Evolutionary conservation across 352 stramenopile genomes (phyloP).

Genomic region (Globisporangium uncinulatum): DNA sequence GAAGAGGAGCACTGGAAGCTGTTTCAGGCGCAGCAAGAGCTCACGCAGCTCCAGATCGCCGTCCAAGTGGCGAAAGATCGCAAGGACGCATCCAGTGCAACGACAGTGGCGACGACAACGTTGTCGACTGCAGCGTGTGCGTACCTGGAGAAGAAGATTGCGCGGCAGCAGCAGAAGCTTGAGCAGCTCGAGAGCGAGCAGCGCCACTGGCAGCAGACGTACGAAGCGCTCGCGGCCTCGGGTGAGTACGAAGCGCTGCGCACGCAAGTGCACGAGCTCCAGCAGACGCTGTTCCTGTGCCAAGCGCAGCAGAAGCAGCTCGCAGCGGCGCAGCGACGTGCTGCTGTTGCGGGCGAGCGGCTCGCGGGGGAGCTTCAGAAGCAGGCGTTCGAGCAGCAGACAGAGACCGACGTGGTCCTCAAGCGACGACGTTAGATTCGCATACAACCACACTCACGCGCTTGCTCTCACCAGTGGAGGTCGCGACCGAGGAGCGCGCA

Average conservation of each 20-base stretch:
- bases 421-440: conserved; percentile 22
- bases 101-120: conserved; percentile 3
- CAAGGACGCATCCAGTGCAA: not conserved
- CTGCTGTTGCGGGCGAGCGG: conserved; percentile 24
- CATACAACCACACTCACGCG: not conserved
- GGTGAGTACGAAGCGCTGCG: conserved; percentile 46
- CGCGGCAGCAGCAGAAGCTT: conserved; percentile 34
- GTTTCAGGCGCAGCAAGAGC: conserved; percentile 49
- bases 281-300: conserved; percentile 64
- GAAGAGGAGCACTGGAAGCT: conserved; percentile 55
- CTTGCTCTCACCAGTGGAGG: conserved; percentile 48
- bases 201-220: conserved; percentile 22
- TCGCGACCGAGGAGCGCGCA: conserved; percentile 54
- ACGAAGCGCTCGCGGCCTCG: conserved; percentile 30
- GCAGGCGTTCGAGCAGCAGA: conserved; percentile 48
- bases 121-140: conserved; percentile 26
- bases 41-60: conserved; percentile 50
- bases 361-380: conserved; percentile 28
- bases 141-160: conserved; percentile 47
- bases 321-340: conserved; percentile 29
- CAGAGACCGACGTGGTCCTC: conserved; percentile 56
- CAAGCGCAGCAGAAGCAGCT: conserved; percentile 45
- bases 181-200: conserved; percentile 28
- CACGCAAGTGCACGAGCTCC: conserved; percentile 54
- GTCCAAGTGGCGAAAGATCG: conserved; percentile 34